A percentile compares a stretch with the other conserved stretches of the same genome.
These are phyloP conservation scores for Sclerotinia glacialis DNA, from an alignment of 2,329 filamentous ascomycete species.

Conservation along the genomic window DNA sequence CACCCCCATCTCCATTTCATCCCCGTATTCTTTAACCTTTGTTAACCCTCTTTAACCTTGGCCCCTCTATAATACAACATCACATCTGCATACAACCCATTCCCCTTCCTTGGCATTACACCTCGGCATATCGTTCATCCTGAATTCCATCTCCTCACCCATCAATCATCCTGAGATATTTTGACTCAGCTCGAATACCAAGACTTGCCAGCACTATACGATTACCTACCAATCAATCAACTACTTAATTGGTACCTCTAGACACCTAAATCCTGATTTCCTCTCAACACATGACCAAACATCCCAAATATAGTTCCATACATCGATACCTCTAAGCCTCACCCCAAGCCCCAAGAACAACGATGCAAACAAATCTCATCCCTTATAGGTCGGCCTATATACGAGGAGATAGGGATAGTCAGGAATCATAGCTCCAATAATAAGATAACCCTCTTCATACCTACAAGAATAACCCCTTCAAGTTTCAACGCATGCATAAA, in stretches of 20 bases:
- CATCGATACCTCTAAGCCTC: background rate
- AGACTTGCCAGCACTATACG: background rate
- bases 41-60: background rate
- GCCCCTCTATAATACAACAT: background rate
- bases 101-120: constrained; percentile 3
- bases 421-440: too few species aligned
- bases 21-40: background rate
- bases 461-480: too few species aligned
- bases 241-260: background rate
- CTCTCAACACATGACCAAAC: background rate
- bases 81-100: constrained; percentile 6
- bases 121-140: background rate
- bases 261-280: background rate
- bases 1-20: background rate
- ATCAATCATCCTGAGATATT: background rate
- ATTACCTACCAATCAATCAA: background rate
- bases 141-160: background rate
- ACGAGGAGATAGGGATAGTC: too few species aligned
- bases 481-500: too few species aligned
- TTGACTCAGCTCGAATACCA: background rate
- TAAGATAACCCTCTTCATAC: too few species aligned
- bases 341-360: background rate
- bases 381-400: too few species aligned
- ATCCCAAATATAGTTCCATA: background rate
- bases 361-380: background rate